Evolutionary conservation across 75 land plant genomes (phyloP), one percentile per base, ranked within the genome.

Genomic region (Azolla pinnata): DNA sequence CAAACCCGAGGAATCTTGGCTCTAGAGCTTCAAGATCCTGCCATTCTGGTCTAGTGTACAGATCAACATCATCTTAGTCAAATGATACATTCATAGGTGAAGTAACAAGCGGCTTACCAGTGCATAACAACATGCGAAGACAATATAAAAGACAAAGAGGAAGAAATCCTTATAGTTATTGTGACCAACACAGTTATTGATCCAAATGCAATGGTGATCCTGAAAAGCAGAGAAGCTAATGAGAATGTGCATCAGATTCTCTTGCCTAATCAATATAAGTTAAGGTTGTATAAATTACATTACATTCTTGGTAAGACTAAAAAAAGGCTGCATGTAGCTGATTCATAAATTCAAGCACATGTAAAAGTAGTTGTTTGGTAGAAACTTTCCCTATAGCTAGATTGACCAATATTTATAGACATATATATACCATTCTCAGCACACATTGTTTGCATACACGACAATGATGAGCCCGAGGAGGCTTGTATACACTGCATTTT

Each of bases 201-300:
- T 88, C 97, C 97, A 92, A 17, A 88, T 73, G 74, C 97, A 92
- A 45, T 92, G 97, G 62, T 92, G 97, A 68, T 92, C 97, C 97
- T 91, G 80, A 64, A 61, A 29, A 40, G 57, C 69, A 26, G 0
- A 21, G 33, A 27, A 60, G 7, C 16, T 14, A 35, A 35, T 5
- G 7, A 55, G 29, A 28, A 55, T n/a, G n/a, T n/a, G n/a, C n/a
- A n/a, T n/a, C n/a, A n/a, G n/a, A n/a, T n/a, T n/a, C n/a, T n/a
- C n/a, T n/a, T n/a, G n/a, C n/a, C n/a, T n/a, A n/a, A n/a, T n/a
- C n/a, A n/a, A n/a, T n/a, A n/a, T n/a, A n/a, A n/a, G n/a, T n/a
- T n/a, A n/a, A n/a, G n/a, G n/a, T n/a, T n/a, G n/a, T n/a, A n/a
- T n/a, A n/a, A n/a, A n/a, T n/a, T n/a, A n/a, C n/a, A n/a, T n/a